These are phyloP conservation scores for Pulveroboletus sp. DNA, from an alignment of 768 basidiomycete species.

Conservation along the genomic window DNA sequence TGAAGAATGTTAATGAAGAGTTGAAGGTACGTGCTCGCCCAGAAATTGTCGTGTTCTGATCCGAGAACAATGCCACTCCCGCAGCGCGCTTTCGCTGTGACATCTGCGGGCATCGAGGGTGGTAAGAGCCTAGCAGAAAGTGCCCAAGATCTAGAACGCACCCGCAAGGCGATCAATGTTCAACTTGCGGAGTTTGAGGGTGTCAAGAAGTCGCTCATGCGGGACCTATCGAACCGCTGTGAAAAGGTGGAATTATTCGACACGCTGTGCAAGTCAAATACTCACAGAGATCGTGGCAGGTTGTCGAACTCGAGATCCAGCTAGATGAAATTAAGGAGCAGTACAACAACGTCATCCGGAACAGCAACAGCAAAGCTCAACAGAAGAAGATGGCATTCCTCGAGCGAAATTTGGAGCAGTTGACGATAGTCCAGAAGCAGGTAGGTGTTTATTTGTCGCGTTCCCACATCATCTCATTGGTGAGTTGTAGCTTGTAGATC, in stretches of 20 bases:
- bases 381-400: slow-evolving; percentile 99
- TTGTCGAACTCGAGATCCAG: slow-evolving; percentile 98
- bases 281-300: slow-evolving; percentile 47
- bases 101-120: slow-evolving; percentile 95
- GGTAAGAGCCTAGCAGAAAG: slow-evolving; percentile 97
- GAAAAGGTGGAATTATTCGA: slow-evolving; percentile 71
- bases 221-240: slow-evolving; percentile 97
- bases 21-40: slow-evolving; percentile 69
- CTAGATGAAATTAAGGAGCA: slow-evolving; percentile 98
- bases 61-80: not conserved
- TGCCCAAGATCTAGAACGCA: slow-evolving; percentile 94
- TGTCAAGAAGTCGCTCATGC: slow-evolving; percentile 98
- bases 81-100: slow-evolving; percentile 95
- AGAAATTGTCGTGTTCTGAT: slow-evolving; percentile 5
- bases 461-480: slow-evolving; percentile 7
- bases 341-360: slow-evolving; percentile 97
- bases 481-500: slow-evolving; percentile 83
- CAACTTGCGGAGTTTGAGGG: slow-evolving; percentile 98
- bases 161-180: slow-evolving; percentile 95
- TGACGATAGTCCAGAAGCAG: slow-evolving; percentile 97
- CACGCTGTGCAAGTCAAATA: slow-evolving; percentile 10
- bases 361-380: slow-evolving; percentile 97
- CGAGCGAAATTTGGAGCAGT: slow-evolving; percentile 92
- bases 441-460: slow-evolving; percentile 38
- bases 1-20: slow-evolving; percentile 97